Evolutionary conservation across 2,329 filamentous ascomycete genomes (phyloP).

Genomic region (Sclerotinia subarctica): DNA sequence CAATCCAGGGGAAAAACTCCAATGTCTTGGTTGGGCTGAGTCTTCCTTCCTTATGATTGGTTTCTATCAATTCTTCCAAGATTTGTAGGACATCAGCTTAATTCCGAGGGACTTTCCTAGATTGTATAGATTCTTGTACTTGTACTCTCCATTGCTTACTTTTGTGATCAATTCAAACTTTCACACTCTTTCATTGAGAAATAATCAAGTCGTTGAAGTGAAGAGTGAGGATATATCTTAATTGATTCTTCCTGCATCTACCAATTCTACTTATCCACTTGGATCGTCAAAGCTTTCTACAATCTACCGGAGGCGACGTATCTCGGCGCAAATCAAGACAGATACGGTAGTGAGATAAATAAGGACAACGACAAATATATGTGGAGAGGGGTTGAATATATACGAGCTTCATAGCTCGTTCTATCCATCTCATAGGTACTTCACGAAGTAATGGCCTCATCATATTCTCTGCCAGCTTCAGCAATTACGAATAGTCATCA

Average conservation of each 20-base stretch:
- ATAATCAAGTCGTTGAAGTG: background rate
- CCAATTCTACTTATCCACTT: background rate
- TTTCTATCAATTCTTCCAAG: background rate
- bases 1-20: conserved; percentile 1
- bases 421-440: conserved; percentile 9
- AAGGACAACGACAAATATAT: conserved; percentile 5
- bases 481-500: conserved; percentile 36
- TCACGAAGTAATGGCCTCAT: conserved; percentile 36
- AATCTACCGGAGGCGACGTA: background rate
- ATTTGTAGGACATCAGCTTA: conserved; percentile 1
- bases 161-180: background rate
- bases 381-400: background rate
- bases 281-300: conserved; percentile 14
- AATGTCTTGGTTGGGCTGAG: background rate
- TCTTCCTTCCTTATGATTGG: background rate
- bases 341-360: background rate
- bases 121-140: background rate
- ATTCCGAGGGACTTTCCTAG: background rate
- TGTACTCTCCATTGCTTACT: background rate
- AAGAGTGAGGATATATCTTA: background rate
- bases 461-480: conserved; percentile 38
- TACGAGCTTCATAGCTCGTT: conserved; percentile 30
- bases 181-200: background rate
- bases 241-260: background rate
- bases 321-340: conserved; percentile 9